Base-by-base conservation (phyloP, 148 eudicot genomes). In the Chenopodium quinoa region DNA sequence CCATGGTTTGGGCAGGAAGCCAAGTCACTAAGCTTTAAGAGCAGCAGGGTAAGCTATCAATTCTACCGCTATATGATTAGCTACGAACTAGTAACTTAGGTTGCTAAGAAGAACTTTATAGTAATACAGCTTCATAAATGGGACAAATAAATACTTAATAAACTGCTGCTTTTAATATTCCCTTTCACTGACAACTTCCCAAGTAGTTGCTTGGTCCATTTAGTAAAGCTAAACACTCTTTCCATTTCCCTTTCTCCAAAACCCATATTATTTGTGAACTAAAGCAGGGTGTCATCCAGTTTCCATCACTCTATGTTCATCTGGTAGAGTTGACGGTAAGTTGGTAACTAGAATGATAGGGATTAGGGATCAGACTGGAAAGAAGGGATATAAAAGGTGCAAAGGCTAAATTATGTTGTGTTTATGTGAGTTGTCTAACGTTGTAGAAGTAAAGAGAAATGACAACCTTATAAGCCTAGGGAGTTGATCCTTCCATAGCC, bases 1-100 rank as follows among this genome's bases (percentile, higher is more conserved):
- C 98, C 82, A 92, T 95, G 97, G 99, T 96, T 62, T 96, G 98
- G 99, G 98, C 98, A 54, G 99, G 99, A 84, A 95, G 99, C 83
- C 98, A 95, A 87, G 95, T 93, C 29, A 95, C 99, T 40, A 95
- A 95, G 85, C 89, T 93, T 63, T 92, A 9, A 86, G 98, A 87
- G 99, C 98, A 58, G 97, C 87, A 73, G 97, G 99, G 98, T 94
- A 84, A 89, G 89, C 79, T 82, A 56, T 74, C 81, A 75, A 71
- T 54, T 47, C 25, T 74, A 56, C 65, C 22, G 46, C 66, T 40
- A 40, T 40, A 40, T 40, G 4, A 40, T 40, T 5, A 40, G 44
- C 52, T 80, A 75, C 32, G 29, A 44, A 29, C 3, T 56, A 47
- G 70, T 34, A 14, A 65, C 70, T 73, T 83, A 20, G 47, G 56